Conservation (phyloP, 2,329 filamentous ascomycete species). For the Gremmenia infestans region DNA sequence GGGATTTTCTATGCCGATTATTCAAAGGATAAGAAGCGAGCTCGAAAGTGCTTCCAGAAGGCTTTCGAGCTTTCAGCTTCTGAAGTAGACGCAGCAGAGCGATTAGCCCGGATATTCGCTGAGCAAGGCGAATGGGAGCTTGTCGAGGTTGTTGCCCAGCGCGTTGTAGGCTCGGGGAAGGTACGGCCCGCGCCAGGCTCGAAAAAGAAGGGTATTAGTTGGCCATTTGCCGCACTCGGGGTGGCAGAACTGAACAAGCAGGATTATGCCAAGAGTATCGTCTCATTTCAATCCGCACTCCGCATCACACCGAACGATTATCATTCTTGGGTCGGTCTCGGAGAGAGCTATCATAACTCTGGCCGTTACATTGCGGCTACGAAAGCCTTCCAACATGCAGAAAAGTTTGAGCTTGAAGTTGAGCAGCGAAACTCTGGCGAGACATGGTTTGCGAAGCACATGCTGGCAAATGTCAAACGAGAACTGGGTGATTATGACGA, state of each 20-base stretch:
- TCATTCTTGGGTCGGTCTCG: constrained; percentile 91
- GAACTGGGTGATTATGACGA: constrained; percentile 88
- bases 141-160: constrained; percentile 85
- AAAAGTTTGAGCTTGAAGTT: constrained; percentile 62
- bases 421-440: constrained; percentile 55
- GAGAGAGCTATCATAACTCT: constrained; percentile 95
- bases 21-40: constrained; percentile 77
- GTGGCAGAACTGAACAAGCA: constrained; percentile 94
- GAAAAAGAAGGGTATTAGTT: constrained; percentile 87
- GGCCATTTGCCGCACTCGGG: constrained; percentile 91
- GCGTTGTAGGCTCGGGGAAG: constrained; percentile 92
- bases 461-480: constrained; percentile 90
- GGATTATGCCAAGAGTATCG: constrained; percentile 81
- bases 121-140: constrained; percentile 93
- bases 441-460: constrained; percentile 93
- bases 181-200: constrained; percentile 86
- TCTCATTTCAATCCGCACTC: constrained; percentile 86
- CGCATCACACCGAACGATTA: constrained; percentile 82
- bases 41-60: constrained; percentile 91
- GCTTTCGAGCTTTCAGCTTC: constrained; percentile 87
- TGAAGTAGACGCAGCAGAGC: constrained; percentile 82
- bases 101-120: constrained; percentile 80
- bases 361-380: constrained; percentile 91
- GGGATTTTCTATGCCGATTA: constrained; percentile 92
- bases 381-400: constrained; percentile 82